phyloP scores from a whole-genome alignment of 768 basidiomycete species.

The Leccinum longicurvipes region DNA sequence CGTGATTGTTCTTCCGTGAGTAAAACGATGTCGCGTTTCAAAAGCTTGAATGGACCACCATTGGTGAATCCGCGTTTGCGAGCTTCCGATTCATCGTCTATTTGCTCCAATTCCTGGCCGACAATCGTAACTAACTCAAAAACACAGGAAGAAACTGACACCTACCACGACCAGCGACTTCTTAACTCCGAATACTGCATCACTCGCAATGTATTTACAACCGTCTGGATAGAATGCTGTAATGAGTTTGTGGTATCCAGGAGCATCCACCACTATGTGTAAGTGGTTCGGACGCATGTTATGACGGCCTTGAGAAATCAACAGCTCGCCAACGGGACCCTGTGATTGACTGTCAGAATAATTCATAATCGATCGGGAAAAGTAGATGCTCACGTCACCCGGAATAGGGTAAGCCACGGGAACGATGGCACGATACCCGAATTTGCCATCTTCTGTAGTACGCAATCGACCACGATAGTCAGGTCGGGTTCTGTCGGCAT shows the following conservation, averaged over 20 bases:
- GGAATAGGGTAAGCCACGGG: too few species aligned
- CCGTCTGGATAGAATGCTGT: slow-evolving; percentile 76
- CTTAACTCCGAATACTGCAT: slow-evolving; percentile 82
- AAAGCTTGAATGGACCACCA: slow-evolving; percentile 45
- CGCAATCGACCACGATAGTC: slow-evolving; percentile 72
- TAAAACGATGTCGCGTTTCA: slow-evolving; percentile 46
- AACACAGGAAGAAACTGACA: slow-evolving; percentile 3
- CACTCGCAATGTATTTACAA: slow-evolving; percentile 62
- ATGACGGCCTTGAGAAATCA: slow-evolving; percentile 59
- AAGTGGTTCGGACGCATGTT: slow-evolving; percentile 78
- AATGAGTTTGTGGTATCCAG: slow-evolving; percentile 68
- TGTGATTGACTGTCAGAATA: too few species aligned
- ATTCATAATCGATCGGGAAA: too few species aligned
- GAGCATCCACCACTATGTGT: slow-evolving; percentile 68
- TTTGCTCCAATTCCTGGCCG: slow-evolving; percentile 46
- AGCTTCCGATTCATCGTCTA: slow-evolving; percentile 53
- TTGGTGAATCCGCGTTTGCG: slow-evolving; percentile 48
- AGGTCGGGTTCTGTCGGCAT: slow-evolving; percentile 50
- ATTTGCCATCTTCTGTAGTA: slow-evolving; percentile 61
- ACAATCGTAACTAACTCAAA: neutral
- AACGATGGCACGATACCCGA: slow-evolving; percentile 69
- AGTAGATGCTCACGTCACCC: too few species aligned
- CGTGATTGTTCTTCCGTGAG: slow-evolving; percentile 41
- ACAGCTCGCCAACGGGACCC: slow-evolving; percentile 69
- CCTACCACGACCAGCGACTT: slow-evolving; percentile 71